Evolutionary conservation across 805 yeast species (phyloP), one percentile per base, ranked within the genome.

Genomic region (Candida sithepensis): DNA sequence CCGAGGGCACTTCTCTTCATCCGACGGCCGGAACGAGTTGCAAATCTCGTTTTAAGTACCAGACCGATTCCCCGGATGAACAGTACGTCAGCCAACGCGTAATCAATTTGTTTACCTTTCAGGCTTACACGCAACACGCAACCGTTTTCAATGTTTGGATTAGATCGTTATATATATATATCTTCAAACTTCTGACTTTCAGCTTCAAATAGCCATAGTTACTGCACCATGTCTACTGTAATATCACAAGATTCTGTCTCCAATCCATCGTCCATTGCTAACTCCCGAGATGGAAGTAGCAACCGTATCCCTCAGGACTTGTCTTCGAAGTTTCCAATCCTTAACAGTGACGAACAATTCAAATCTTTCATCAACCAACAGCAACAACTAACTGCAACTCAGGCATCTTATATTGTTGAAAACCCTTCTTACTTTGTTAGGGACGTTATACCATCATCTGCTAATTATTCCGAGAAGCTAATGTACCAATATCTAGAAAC

Each of bases 401-500:
- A 34, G 12, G 21, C 21, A n/a, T 12, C 38, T 7, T 34, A n/a
- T 18, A 13, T 55, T 6, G 47, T 49, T 1, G 47, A 47, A 16
- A 43, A 53, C 18, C 51, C 59, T 19, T 50, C 50, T 33, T 32
- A 26, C 4, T 39, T 44, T 21, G 10, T 19, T 2, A 14, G 26
- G 2, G 34, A n/a, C 14, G 39, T 73, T n/a, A 60, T 74, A 8
- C 47, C 58, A 16, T 55, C 60, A 38, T 70, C 70, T 47, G 68
- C 70, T 48, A 72, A 72, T 51, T 58, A 74, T 22, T 77, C 78
- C 49, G 73, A 77, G 16, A 74, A 82, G 48, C 67, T 84, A 38
- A 81, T 82, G 55, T 82, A 82, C 51, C 75, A 82, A 47, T 85
- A 81, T 58, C 61, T 84, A 38, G 92, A 85, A 60, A 86, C 84